Conservation (phyloP, 2,329 filamentous ascomycete species). For the Pseudogymnoascus destructans region DNA sequence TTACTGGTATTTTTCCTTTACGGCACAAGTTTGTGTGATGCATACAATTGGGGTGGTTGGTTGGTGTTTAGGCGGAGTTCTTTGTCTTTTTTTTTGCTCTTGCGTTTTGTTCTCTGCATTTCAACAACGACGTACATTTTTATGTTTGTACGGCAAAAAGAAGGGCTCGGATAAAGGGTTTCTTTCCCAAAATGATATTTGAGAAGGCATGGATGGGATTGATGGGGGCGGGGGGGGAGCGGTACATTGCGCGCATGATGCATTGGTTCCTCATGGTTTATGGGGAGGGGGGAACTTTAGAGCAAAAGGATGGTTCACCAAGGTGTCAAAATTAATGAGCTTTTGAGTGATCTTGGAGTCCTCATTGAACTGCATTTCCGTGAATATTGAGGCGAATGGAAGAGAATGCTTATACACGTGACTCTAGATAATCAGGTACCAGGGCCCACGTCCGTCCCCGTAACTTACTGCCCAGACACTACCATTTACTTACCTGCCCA, state of each 20-base stretch:
- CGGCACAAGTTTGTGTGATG: slow-evolving; percentile 1
- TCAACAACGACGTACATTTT: neutral
- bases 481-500: neutral
- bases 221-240: neutral
- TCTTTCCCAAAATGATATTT: neutral
- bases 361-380: neutral
- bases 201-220: neutral
- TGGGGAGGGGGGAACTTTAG: neutral
- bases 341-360: neutral
- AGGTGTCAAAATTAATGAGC: slow-evolving; percentile 1
- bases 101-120: neutral
- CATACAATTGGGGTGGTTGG: slow-evolving; percentile 11
- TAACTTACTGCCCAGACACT: neutral
- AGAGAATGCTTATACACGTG: neutral
- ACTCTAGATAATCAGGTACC: neutral
- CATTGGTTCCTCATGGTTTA: slow-evolving; percentile 8
- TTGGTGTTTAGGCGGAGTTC: slow-evolving; percentile 24
- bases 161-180: neutral
- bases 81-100: neutral
- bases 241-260: slow-evolving; percentile 1
- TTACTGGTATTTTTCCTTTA: slow-evolving; percentile 1
- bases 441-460: neutral
- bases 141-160: slow-evolving; percentile 3
- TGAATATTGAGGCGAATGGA: neutral
- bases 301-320: slow-evolving; percentile 4